Base-by-base conservation (phyloP, 306 rosid genomes). In the Morella rubra region DNA sequence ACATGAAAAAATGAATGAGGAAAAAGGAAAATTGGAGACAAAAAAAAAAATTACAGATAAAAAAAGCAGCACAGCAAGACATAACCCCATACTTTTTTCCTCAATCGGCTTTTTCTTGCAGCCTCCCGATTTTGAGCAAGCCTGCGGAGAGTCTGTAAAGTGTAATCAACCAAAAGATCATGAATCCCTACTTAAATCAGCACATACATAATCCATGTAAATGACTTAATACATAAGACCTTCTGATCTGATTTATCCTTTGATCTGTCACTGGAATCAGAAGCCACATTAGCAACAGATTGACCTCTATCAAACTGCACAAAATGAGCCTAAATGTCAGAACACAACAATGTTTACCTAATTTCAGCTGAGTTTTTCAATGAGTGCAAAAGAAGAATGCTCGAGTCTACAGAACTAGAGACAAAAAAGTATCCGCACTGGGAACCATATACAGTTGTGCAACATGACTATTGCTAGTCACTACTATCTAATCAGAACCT, bases 71-170 rank as follows among this genome's bases (percentile, higher is more conserved):
- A 77, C 8, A 76, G 55, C 16, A 51, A 15, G 14, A n/a, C 46
- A 71, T 10, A 13, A 55, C 44, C 54, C 85, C 50, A 42, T 88
- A 95, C 99, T 81, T 95, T 95, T 82, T 95, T 95, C 80, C 97
- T 86, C 90, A 95, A 74, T 44, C 99, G 91, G 74, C 99, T 95
- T 89, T 95, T 95, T 68, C 99, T 88, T 5, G 99, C 99, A 18
- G 99, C 99, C 88, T 95, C 99, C 32, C 99, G 95, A 87, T 95
- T 95, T 77, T 95, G 99, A 76, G 99, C 97, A 41, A 95, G 96
- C 89, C 99, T 85, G 8, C 99, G 96, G 49, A 90, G 97, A 77
- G 88, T 89, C 99, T 95, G 87, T 87, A 86, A 80, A 51, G 66
- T 13, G 27, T 18, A 81, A 81, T 62, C 24, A 16, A 76, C 52